Evolutionary conservation across 441 rosid species (phyloP).

Genomic region (Erysimum cheiri): DNA sequence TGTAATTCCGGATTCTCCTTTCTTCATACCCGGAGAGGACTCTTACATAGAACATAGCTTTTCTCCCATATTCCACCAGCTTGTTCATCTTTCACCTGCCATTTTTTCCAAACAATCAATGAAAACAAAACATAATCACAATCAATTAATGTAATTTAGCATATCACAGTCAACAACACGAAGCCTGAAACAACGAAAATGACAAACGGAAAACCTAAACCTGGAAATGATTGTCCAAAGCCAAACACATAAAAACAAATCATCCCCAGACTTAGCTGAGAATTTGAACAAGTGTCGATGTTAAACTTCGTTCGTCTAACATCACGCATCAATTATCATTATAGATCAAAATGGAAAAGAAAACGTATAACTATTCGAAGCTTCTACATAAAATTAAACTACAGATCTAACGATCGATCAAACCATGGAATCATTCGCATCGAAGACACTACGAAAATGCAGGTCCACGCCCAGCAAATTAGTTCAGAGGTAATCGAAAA

Average conservation of each 20-base stretch:
- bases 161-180: not conserved
- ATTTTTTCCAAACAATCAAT: slow-evolving; percentile 29
- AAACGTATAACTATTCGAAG: not conserved
- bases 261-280: too few species aligned
- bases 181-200: not conserved
- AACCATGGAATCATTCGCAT: slow-evolving; percentile 18
- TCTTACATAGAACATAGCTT: slow-evolving; percentile 76
- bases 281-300: too few species aligned
- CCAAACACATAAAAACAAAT: not conserved
- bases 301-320: too few species aligned
- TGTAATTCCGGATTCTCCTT: slow-evolving; percentile 70
- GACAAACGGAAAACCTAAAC: slow-evolving; percentile 2
- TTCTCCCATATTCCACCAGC: slow-evolving; percentile 82
- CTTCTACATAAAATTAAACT: slow-evolving; percentile 2
- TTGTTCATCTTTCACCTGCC: slow-evolving; percentile 60
- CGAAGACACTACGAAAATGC: slow-evolving; percentile 11
- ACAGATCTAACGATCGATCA: slow-evolving; percentile 25
- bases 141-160: not conserved
- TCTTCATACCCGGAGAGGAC: slow-evolving; percentile 95
- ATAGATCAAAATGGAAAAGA: too few species aligned
- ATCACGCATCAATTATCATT: too few species aligned
- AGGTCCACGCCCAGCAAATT: slow-evolving; percentile 1
- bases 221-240: not conserved
- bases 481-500: not conserved
- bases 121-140: slow-evolving; percentile 24